phyloP scores from a whole-genome alignment of 805 yeast genomes.

The Maudiozyma barnettii region DNA sequence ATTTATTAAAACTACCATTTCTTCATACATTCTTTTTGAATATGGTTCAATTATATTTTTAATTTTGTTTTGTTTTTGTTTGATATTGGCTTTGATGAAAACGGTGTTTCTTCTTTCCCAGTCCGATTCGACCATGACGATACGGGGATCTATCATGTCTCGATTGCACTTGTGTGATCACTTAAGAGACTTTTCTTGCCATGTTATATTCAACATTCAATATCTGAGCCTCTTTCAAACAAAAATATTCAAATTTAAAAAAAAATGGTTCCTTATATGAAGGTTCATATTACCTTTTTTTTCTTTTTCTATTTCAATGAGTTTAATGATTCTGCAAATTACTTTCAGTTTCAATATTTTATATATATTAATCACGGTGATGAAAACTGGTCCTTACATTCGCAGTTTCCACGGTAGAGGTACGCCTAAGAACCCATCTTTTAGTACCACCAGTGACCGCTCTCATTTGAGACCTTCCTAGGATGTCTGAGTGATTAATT shows the following conservation, averaged over 20 bases:
- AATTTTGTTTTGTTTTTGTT: background rate
- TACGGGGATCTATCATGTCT: slow-evolving; percentile 45
- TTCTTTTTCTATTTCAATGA: background rate
- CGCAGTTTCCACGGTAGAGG: slow-evolving; percentile 95
- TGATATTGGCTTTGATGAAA: slow-evolving; percentile 33
- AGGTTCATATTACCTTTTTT: slow-evolving; percentile 1
- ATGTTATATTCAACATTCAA: slow-evolving; percentile 23
- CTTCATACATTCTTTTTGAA: no score
- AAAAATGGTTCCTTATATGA: background rate
- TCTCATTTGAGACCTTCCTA: slow-evolving; percentile 61
- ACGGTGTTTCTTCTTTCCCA: slow-evolving; percentile 78
- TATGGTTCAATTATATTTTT: background rate
- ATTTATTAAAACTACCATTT: background rate
- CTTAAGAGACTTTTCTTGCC: slow-evolving; percentile 68
- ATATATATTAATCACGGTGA: slow-evolving; percentile 39
- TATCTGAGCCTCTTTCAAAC: slow-evolving; percentile 25
- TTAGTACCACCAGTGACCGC: slow-evolving; percentile 73
- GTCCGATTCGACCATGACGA: slow-evolving; percentile 92
- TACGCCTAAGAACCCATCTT: slow-evolving; percentile 75
- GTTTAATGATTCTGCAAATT: background rate
- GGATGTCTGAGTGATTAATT: slow-evolving; percentile 67
- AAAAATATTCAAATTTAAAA: background rate
- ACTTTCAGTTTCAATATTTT: background rate
- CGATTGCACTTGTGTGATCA: slow-evolving; percentile 6
- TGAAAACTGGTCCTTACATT: slow-evolving; percentile 68